Base-by-base conservation (phyloP, 1,284 basidiomycete species). In the Apiotrichum akiyoshidainum region DNA sequence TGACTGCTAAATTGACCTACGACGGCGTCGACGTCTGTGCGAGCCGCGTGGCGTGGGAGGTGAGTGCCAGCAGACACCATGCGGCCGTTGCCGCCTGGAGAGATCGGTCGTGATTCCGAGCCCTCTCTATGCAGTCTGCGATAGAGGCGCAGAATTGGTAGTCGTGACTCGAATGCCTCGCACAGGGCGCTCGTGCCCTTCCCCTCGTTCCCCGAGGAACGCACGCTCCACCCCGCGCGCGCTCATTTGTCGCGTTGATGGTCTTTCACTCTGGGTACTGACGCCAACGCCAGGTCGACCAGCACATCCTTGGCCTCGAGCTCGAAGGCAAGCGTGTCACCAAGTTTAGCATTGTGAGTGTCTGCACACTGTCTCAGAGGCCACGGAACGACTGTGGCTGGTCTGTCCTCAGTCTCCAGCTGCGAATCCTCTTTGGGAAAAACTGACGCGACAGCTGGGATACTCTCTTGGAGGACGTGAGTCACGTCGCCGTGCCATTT, bases 21-120 rank as follows among this genome's bases (percentile, higher is more conserved):
- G 76, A 78, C 61, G 76, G 76, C 5, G 58, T 78, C 5, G 76
- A 78, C 52, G 70, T 78, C 4, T 75, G 73, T 60, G 74, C 76
- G 2, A 72, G 68, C 61, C 63, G 76, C 41, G 74, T 76, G 10
- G 72, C 70, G 2, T 75, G 67, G 64, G 71, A 75, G 66, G 68
- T 75, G 63, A 48, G 69, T 58, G 1, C 12, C 17, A 31, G 26
- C 26, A 31, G 26, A 7, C 26, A 31, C 3, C 26, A 31, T 31
- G 26, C 26, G 26, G 26, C 26, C 26, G 4, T 31, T 7, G 26
- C 26, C 26, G 26, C 7, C 7, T 31, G 3, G 26, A 7, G 26
- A 31, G 26, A 31, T 31, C 26, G 26, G 26, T 7, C 4, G 26
- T 31, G 26, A 7, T 31, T 31, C 26, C 26, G 4, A 31, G 26